A percentile compares a stretch with the other conserved stretches of the same genome.
phyloP scores from a whole-genome alignment of 805 yeast genomes.

The Nakazawaea anatomiae region DNA sequence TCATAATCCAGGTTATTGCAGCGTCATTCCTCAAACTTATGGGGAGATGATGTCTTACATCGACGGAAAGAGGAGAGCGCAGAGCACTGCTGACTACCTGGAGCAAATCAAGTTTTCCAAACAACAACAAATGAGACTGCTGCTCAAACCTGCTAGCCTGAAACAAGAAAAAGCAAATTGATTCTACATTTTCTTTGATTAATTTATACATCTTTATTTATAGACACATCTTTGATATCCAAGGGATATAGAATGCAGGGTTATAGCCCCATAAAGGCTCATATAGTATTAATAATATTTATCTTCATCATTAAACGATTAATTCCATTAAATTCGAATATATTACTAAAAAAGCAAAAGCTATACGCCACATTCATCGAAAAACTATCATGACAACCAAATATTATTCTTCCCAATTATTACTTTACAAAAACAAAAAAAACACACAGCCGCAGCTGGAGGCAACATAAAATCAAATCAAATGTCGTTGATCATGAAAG shows the following conservation, averaged over 20 bases:
- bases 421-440: background rate
- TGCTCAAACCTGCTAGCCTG: no score
- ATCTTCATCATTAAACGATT: background rate
- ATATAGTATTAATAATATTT: background rate
- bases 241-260: no score
- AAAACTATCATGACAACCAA: no score
- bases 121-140: background rate
- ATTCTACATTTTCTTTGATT: no score
- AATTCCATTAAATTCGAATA: background rate
- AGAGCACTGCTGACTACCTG: constrained; percentile 69
- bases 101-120: constrained; percentile 30
- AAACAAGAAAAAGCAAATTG: no score
- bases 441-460: background rate
- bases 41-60: constrained; percentile 89
- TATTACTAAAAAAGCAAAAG: background rate
- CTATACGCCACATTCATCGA: background rate
- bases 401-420: background rate
- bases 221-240: no score
- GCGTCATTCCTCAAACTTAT: constrained; percentile 83
- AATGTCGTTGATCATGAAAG: no score
- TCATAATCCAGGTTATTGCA: constrained; percentile 53
- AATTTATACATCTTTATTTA: no score
- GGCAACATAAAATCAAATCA: no score
- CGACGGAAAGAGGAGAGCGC: constrained; percentile 87
- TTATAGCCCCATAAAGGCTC: no score